phyloP scores from a whole-genome alignment of 306 rosid species.

The Trichosanthes truncata region DNA sequence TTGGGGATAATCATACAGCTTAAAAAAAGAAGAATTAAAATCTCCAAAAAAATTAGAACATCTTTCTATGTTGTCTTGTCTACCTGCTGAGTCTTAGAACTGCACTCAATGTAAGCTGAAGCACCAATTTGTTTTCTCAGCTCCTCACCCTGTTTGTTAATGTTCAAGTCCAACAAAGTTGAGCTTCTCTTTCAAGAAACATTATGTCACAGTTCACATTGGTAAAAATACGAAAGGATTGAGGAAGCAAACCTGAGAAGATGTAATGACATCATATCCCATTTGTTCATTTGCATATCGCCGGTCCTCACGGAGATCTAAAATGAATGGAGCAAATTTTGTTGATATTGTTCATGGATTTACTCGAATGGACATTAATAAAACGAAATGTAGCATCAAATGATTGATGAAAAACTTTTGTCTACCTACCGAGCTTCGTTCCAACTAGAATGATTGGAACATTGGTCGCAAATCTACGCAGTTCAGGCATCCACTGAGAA shows the following conservation, averaged over 20 bases:
- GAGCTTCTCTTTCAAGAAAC: neutral
- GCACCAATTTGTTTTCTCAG: constrained; percentile 97
- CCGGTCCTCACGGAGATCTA: constrained; percentile 85
- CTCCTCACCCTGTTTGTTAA: constrained; percentile 70
- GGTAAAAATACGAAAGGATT: neutral
- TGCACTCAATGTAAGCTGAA: constrained; percentile 93
- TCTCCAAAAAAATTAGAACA: neutral
- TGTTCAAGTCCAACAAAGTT: neutral
- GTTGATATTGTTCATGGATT: neutral
- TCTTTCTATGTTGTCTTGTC: neutral
- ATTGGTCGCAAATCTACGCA: constrained; percentile 89
- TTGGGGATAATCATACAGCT: neutral
- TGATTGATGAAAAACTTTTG: neutral
- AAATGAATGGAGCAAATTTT: constrained; percentile 1
- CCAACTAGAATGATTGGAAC: constrained; percentile 98
- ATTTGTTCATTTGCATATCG: constrained; percentile 68
- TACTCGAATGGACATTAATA: neutral
- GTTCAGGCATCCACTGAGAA: constrained; percentile 96
- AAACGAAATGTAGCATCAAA: neutral
- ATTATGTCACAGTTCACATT: neutral
- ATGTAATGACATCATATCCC: constrained; percentile 63
- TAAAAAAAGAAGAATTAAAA: neutral
- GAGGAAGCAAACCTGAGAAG: constrained; percentile 46
- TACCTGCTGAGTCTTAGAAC: constrained; percentile 98
- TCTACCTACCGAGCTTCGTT: constrained; percentile 71